Evolutionary conservation across 2,329 filamentous ascomycete genomes (phyloP).

Genomic region (Fusarium aywerte): DNA sequence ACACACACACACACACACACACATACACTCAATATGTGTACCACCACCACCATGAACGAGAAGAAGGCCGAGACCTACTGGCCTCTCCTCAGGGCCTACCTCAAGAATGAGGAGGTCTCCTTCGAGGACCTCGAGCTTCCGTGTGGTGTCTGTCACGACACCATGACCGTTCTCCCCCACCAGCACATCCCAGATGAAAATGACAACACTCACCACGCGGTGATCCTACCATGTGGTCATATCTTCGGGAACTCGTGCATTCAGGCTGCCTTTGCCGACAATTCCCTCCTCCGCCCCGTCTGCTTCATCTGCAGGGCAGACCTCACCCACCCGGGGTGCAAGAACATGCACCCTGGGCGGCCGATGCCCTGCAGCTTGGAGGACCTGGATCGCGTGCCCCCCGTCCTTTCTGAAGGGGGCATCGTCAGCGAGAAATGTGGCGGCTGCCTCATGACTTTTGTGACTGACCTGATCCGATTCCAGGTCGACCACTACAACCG

Average conservation of each 20-base stretch:
- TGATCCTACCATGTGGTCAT: conserved; percentile 6
- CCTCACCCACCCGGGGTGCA: not conserved
- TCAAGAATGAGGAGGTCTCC: not conserved
- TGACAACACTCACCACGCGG: not conserved
- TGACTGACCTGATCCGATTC: not conserved
- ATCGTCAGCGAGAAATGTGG: not conserved
- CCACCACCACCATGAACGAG: not conserved
- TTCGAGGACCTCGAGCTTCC: not conserved
- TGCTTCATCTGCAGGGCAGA: not conserved
- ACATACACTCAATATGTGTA: not conserved
- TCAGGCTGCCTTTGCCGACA: not conserved
- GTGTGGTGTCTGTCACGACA: not conserved
- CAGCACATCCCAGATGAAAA: not conserved
- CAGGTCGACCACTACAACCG: too few relatives aligned
- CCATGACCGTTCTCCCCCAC: not conserved
- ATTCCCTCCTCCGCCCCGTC: not conserved
- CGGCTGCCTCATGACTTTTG: not conserved
- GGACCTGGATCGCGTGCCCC: not conserved
- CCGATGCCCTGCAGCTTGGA: not conserved
- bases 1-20: too few relatives aligned
- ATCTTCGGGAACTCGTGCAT: conserved; percentile 8
- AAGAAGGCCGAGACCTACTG: not conserved
- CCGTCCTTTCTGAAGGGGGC: not conserved
- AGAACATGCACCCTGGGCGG: not conserved
- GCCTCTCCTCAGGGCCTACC: not conserved